phyloP scores from a whole-genome alignment of 2,329 filamentous ascomycete genomes.

The Pestalotiopsis sp. region DNA sequence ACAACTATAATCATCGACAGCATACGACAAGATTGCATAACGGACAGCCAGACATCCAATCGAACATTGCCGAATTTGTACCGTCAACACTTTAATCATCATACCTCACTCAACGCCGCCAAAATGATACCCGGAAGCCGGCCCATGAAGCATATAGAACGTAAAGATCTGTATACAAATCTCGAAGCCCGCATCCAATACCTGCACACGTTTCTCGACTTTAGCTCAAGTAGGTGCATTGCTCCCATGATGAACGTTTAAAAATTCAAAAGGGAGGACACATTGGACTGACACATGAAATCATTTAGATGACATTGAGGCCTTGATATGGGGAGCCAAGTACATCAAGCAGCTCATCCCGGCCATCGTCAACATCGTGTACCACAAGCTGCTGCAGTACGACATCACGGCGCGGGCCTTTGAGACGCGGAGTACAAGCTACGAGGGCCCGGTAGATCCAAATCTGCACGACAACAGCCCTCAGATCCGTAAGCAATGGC shows the following conservation, averaged over 20 bases:
- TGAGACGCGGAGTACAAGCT: conserved; percentile 62
- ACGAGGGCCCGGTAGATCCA: conserved; percentile 68
- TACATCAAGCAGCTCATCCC: conserved; percentile 84
- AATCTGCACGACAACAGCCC: conserved; percentile 68
- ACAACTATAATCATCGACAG: too few relatives aligned
- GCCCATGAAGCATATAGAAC: conserved; percentile 61
- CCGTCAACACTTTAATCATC: too few relatives aligned
- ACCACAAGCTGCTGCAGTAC: conserved; percentile 77
- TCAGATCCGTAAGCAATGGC: conserved; percentile 53
- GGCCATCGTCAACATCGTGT: conserved; percentile 81
- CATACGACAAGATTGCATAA: too few relatives aligned
- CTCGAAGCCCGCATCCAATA: conserved; percentile 72
- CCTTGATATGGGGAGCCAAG: conserved; percentile 68
- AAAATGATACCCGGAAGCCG: conserved; percentile 5
- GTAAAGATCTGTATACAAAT: conserved; percentile 71
- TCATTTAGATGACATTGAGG: conserved; percentile 68
- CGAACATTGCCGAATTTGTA: not conserved
- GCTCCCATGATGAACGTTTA: not conserved
- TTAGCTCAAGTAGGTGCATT: conserved; percentile 60
- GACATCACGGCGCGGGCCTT: conserved; percentile 83
- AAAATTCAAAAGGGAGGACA: not conserved
- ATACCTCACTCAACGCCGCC: not conserved
- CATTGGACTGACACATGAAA: conserved; percentile 15
- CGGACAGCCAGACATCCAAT: not conserved
- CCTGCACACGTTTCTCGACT: conserved; percentile 76